These are phyloP conservation scores for Volvariella volvacea DNA, from an alignment of 1,284 basidiomycete species.

Conservation along the genomic window DNA sequence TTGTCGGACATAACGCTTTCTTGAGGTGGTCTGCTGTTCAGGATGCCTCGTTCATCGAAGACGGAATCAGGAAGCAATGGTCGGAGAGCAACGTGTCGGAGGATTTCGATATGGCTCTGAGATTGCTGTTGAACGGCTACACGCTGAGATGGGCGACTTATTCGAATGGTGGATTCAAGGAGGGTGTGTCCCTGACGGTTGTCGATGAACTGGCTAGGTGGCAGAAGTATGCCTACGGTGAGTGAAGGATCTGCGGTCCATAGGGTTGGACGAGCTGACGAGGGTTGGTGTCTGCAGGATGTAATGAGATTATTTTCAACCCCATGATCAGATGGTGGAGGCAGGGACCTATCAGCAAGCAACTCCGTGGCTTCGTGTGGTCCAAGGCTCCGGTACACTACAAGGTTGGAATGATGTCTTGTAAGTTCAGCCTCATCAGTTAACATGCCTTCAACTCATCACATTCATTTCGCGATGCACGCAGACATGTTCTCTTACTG, in stretches of 20 bases:
- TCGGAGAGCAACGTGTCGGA: slow-evolving; percentile 83
- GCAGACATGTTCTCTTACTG: slow-evolving; percentile 82
- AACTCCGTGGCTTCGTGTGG: slow-evolving; percentile 74
- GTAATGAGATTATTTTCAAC: slow-evolving; percentile 75
- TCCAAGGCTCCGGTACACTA: slow-evolving; percentile 73
- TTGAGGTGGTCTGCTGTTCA: slow-evolving; percentile 83
- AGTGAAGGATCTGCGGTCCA: not conserved
- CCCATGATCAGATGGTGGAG: slow-evolving; percentile 68
- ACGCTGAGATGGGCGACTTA: slow-evolving; percentile 82
- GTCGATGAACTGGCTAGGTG: slow-evolving; percentile 81
- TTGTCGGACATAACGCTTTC: slow-evolving; percentile 87
- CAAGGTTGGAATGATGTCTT: slow-evolving; percentile 75
- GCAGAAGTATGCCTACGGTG: slow-evolving; percentile 73
- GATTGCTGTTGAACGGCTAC: slow-evolving; percentile 63
- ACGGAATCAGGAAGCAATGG: slow-evolving; percentile 70
- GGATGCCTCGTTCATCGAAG: slow-evolving; percentile 72
- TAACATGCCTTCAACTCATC: slow-evolving; percentile 2
- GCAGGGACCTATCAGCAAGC: slow-evolving; percentile 68
- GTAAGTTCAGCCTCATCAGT: slow-evolving; percentile 35
- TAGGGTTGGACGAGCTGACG: slow-evolving; percentile 3
- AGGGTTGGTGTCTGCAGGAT: slow-evolving; percentile 26
- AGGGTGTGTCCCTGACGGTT: slow-evolving; percentile 78
- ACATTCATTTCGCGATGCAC: not conserved
- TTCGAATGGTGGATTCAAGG: slow-evolving; percentile 75
- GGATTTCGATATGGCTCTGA: slow-evolving; percentile 71